phyloP scores from a whole-genome alignment of 306 rosid genomes.

The Acacia confusa region DNA sequence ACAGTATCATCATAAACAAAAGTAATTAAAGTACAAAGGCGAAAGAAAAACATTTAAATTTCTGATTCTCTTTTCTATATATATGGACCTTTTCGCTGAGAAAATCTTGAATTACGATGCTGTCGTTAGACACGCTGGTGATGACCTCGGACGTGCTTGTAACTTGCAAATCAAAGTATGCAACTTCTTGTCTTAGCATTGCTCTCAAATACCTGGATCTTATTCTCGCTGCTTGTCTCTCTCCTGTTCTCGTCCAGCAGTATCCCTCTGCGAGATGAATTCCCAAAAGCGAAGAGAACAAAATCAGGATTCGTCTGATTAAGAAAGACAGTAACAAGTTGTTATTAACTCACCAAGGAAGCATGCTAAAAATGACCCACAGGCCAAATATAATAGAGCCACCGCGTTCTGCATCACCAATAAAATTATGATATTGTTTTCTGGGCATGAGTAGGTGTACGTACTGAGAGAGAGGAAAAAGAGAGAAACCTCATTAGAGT shows the following conservation, averaged over 20 bases:
- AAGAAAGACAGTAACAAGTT: not conserved
- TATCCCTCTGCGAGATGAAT: slow-evolving; percentile 61
- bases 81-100: slow-evolving; percentile 77
- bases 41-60: not conserved
- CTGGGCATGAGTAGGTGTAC: not conserved
- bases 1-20: not conserved
- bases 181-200: slow-evolving; percentile 86
- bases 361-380: slow-evolving; percentile 63
- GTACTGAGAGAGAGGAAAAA: not conserved
- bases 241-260: slow-evolving; percentile 98
- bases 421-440: not conserved
- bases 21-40: not conserved
- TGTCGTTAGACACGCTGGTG: slow-evolving; percentile 81
- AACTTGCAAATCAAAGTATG: slow-evolving; percentile 86
- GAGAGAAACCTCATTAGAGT: slow-evolving; percentile 39
- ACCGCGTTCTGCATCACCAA: slow-evolving; percentile 69
- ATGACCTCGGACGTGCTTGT: slow-evolving; percentile 91
- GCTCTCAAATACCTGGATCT: slow-evolving; percentile 83
- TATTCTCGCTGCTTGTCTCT: slow-evolving; percentile 89
- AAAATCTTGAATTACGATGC: slow-evolving; percentile 78
- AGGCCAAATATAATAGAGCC: slow-evolving; percentile 66
- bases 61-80: not conserved
- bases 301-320: not conserved
- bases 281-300: not conserved
- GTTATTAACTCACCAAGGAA: slow-evolving; percentile 70